phyloP scores from a whole-genome alignment of 2,329 filamentous ascomycete genomes.

The Hypomyces perniciosus region DNA sequence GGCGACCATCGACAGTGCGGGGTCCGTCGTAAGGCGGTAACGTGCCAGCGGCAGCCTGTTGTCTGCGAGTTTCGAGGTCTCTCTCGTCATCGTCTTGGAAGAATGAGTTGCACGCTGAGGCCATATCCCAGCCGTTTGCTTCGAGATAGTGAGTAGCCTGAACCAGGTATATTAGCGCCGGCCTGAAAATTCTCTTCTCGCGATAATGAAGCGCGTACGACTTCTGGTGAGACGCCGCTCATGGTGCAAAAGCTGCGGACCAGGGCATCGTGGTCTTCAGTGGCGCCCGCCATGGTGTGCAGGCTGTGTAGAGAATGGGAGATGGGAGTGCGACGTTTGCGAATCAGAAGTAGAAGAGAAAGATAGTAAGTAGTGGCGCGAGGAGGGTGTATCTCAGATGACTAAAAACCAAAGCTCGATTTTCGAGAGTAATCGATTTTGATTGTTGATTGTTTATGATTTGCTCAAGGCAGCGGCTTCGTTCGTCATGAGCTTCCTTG shows the following conservation, averaged over 20 bases:
- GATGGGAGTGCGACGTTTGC: neutral
- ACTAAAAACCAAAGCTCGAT: too few species aligned
- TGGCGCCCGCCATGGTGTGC: constrained; percentile 26
- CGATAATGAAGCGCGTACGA: constrained; percentile 16
- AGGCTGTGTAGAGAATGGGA: constrained; percentile 1
- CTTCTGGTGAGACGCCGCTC: constrained; percentile 22
- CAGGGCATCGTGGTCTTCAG: constrained; percentile 19
- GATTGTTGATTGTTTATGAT: too few species aligned
- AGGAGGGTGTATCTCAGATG: too few species aligned
- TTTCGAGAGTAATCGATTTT: too few species aligned
- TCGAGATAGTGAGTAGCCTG: constrained; percentile 64
- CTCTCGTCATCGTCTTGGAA: constrained; percentile 52
- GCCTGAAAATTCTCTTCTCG: neutral
- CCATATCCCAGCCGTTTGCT: constrained; percentile 60
- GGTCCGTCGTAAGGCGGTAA: constrained; percentile 48
- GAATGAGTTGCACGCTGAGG: constrained; percentile 55
- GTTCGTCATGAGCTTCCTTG: constrained; percentile 15
- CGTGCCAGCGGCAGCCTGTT: constrained; percentile 32
- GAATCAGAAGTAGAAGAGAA: neutral
- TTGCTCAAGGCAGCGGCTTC: constrained; percentile 13
- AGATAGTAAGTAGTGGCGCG: too few species aligned
- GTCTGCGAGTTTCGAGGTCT: constrained; percentile 37
- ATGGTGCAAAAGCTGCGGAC: constrained; percentile 25
- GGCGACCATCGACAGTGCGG: constrained; percentile 57
- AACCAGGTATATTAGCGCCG: neutral